Percentiles rank a stretch among this genome's conserved stretches.
Conservation (phyloP, 2,329 filamentous ascomycete genomes). For the Aspergillus pseudonomiae region DNA sequence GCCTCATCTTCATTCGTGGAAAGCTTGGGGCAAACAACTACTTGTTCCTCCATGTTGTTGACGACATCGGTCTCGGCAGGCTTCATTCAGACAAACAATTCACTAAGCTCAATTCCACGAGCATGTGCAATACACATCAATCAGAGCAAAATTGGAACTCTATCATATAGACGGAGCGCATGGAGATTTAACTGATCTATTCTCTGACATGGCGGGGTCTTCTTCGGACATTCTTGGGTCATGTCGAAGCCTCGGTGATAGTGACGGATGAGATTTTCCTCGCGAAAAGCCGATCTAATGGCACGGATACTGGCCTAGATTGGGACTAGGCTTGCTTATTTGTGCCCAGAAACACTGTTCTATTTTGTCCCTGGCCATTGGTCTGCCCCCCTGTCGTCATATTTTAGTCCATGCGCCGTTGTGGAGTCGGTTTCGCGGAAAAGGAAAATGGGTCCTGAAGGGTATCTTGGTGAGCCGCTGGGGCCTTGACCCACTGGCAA, state of each 20-base stretch:
- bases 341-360: not conserved
- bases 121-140: not conserved
- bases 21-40: not conserved
- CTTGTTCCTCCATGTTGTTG: not conserved
- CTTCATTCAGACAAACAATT: not conserved
- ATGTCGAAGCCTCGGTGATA: not conserved
- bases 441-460: not conserved
- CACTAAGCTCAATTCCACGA: not conserved
- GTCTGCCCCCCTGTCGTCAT: not conserved
- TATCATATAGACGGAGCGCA: not conserved
- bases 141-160: not conserved
- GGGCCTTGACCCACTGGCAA: not conserved
- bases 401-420: not conserved
- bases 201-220: not conserved
- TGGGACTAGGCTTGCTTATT: not conserved
- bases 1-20: not conserved
- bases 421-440: not conserved
- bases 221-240: not conserved
- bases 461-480: not conserved
- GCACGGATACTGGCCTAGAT: not conserved
- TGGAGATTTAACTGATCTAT: not conserved
- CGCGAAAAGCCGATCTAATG: not conserved
- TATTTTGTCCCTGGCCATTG: not conserved
- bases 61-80: not conserved
- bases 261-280: not conserved